A percentile compares a stretch with the other conserved stretches of the same genome.
Conservation (phyloP, 2,329 filamentous ascomycete species). For the Hymenoscyphus linearis region DNA sequence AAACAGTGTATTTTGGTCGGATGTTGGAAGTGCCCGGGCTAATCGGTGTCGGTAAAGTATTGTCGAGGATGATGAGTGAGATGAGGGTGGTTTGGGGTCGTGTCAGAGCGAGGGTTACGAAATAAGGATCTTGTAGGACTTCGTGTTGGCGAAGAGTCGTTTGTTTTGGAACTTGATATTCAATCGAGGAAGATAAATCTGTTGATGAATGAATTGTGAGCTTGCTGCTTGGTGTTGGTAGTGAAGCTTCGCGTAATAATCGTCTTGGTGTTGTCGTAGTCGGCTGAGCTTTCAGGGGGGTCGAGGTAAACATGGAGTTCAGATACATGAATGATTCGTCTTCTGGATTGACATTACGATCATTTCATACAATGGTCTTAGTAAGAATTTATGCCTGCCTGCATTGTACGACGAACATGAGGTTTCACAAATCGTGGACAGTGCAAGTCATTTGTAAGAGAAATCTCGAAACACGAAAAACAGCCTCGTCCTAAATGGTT, state of each 20-base stretch:
- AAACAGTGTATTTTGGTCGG: neutral
- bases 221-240: neutral
- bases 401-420: neutral
- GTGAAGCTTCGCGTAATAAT: neutral
- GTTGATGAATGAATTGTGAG: neutral
- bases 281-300: neutral
- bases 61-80: slow-evolving; percentile 7
- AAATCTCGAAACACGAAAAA: neutral
- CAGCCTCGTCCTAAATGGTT: neutral
- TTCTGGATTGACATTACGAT: neutral
- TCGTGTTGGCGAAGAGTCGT: neutral
- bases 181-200: neutral
- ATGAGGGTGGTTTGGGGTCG: slow-evolving; percentile 11
- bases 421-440: neutral
- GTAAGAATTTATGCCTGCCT: neutral
- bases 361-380: neutral
- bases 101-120: slow-evolving; percentile 9
- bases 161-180: neutral
- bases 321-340: neutral
- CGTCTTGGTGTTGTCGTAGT: too few species aligned
- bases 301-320: neutral
- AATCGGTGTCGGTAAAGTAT: slow-evolving; percentile 1
- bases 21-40: neutral
- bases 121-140: neutral
- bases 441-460: neutral